Base-by-base conservation (phyloP, 2,329 filamentous ascomycete genomes). In the Cordyceps militaris region DNA sequence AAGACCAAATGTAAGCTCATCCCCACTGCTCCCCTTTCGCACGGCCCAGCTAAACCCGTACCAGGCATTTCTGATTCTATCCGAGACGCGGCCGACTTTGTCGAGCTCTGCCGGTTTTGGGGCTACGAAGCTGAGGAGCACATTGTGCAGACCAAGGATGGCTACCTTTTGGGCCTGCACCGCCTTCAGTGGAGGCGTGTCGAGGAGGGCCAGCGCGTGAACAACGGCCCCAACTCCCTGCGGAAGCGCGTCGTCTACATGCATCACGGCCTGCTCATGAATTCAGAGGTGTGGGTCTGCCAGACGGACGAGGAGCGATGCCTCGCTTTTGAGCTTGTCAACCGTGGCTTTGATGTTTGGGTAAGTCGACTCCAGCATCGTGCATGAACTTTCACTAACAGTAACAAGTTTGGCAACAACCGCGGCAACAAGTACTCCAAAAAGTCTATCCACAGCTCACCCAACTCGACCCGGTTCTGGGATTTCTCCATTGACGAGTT, bases 351-450 rank as follows among this genome's bases (percentile, higher is more conserved):
- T 66, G 94, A 99, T 76, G 93, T 97, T 63, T 99, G 94, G 90
- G 86, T 88, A 73, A 66, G 83, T 75, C 34, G 19, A 14, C n/a
- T 23, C 23, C 24, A 28, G 38, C 16, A 9, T 13, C 42, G 14
- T 43, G n/a, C 8, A 21, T 21, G 19, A 13, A 28, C 26, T 53
- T 38, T n/a, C 42, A 60, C 67, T 74, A 55, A 74, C 47, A n/a
- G 3, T n/a, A 9, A 38, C 6, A 60, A 89, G 89, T 79, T 99
- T 61, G 94, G 94, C 52, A 99, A 99, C 72, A 99, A 99, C 68
- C 86, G 94, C 36, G 94, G 94, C 51, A 99, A 99, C 80, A 99
- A 99, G 70, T 99, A 99, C 74, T 96, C 91, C 47, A 99, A 97
- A 73, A 99, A 99, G 74, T 92, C 86, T 2, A 83, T 92, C 53